Evolutionary conservation across 495 filamentous ascomycete species (phyloP).

Genomic region (Aspergillus heteromorphus): DNA sequence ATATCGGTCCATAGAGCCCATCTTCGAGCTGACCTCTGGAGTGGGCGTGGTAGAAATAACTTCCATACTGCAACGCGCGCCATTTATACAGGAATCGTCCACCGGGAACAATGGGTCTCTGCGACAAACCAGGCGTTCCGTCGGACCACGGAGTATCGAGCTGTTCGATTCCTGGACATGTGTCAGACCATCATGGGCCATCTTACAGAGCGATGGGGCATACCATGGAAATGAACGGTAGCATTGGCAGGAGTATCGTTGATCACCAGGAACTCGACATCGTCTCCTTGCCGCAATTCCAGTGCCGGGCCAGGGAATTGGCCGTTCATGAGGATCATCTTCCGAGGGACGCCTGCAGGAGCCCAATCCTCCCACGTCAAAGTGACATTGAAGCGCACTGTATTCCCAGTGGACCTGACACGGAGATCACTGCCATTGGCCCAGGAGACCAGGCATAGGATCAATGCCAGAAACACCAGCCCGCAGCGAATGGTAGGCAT

Average conservation of each 20-base stretch:
- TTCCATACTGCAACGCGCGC: constrained; percentile 46
- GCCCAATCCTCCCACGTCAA: constrained; percentile 17
- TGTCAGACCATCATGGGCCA: background rate
- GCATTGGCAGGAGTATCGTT: constrained; percentile 46
- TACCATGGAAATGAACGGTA: constrained; percentile 47
- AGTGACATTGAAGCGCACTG: constrained; percentile 13
- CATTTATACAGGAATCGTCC: constrained; percentile 44
- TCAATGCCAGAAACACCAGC: constrained; percentile 1
- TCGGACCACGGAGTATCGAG: constrained; percentile 41
- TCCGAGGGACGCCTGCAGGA: constrained; percentile 19
- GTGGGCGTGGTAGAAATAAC: constrained; percentile 52
- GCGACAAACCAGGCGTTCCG: constrained; percentile 48
- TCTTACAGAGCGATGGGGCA: background rate
- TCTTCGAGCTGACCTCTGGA: constrained; percentile 42
- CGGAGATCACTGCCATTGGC: background rate
- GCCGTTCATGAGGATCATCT: constrained; percentile 52
- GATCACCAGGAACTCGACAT: constrained; percentile 51
- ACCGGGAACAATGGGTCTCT: constrained; percentile 42
- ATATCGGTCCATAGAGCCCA: constrained; percentile 32
- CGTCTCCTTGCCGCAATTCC: constrained; percentile 50
- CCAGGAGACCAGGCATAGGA: constrained; percentile 8
- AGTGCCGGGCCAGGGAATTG: constrained; percentile 51
- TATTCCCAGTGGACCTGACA: constrained; percentile 3
- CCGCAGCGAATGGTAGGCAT: constrained; percentile 5
- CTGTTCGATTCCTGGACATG: constrained; percentile 12